Conservation (phyloP, 2,329 filamentous ascomycete species). For the Boeremia exigua region DNA sequence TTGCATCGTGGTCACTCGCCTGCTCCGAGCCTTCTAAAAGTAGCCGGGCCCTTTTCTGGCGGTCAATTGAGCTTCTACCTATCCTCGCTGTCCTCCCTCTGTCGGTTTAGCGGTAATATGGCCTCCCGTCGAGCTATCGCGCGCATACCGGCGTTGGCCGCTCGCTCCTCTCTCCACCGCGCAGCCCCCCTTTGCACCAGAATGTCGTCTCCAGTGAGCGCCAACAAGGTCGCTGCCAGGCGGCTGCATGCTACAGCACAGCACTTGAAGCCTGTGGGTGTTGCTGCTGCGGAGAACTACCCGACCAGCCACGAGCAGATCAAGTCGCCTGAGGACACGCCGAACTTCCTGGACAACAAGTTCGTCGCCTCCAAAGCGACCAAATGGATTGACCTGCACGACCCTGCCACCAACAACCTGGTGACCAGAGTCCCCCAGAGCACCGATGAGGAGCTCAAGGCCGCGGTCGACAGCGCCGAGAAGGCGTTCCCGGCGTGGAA, state of each 20-base stretch:
- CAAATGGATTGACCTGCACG: slow-evolving; percentile 79
- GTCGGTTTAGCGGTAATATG: slow-evolving; percentile 42
- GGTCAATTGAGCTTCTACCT: slow-evolving; percentile 2
- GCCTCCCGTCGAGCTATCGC: slow-evolving; percentile 54
- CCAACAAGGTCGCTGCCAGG: slow-evolving; percentile 50
- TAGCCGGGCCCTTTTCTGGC: slow-evolving; percentile 10
- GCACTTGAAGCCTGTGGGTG: slow-evolving; percentile 57
- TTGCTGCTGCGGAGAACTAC: slow-evolving; percentile 63
- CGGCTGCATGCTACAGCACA: slow-evolving; percentile 62
- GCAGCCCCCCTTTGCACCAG: slow-evolving; percentile 44
- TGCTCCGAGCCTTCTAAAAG: slow-evolving; percentile 6
- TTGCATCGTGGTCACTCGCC: slow-evolving; percentile 7
- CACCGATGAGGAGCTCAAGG: slow-evolving; percentile 77
- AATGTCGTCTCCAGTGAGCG: slow-evolving; percentile 48
- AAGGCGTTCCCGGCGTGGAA: slow-evolving; percentile 78
- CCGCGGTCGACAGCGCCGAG: slow-evolving; percentile 75
- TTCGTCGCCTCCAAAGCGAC: slow-evolving; percentile 72
- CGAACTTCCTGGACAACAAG: slow-evolving; percentile 82
- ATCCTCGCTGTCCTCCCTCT: slow-evolving; percentile 9
- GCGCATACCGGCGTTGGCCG: slow-evolving; percentile 50
- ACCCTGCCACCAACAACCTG: slow-evolving; percentile 85
- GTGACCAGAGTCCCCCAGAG: slow-evolving; percentile 83
- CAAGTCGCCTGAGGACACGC: slow-evolving; percentile 70
- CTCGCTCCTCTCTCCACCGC: slow-evolving; percentile 46
- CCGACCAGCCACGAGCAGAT: slow-evolving; percentile 76